Conservation (phyloP, 2,329 filamentous ascomycete genomes). For the Colletotrichum chlorophyti region DNA sequence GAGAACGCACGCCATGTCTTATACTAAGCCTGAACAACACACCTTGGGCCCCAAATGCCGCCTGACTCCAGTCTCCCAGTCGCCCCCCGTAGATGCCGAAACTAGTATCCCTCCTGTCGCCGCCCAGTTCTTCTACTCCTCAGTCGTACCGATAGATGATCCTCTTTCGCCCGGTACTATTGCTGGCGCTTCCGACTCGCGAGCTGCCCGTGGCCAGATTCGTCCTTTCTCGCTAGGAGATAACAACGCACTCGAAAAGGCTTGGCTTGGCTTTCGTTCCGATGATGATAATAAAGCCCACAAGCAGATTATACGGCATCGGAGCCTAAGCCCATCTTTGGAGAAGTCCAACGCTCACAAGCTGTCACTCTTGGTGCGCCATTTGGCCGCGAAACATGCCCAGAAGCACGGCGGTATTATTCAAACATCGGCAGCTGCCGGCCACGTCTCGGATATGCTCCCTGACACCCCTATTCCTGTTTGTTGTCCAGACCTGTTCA, state of each 20-base stretch:
- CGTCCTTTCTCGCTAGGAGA: constrained; percentile 82
- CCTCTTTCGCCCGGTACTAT: constrained; percentile 73
- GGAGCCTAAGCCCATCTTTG: constrained; percentile 40
- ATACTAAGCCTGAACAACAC: no score
- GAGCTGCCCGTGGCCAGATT: constrained; percentile 64
- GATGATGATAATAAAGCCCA: constrained; percentile 57
- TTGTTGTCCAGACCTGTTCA: constrained; percentile 56
- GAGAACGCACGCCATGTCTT: no score
- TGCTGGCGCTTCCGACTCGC: constrained; percentile 56
- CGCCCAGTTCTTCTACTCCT: constrained; percentile 86
- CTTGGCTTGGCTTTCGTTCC: constrained; percentile 71
- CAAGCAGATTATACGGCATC: constrained; percentile 41
- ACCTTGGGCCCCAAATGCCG: constrained; percentile 68
- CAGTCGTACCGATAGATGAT: constrained; percentile 84
- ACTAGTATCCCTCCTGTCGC: constrained; percentile 64
- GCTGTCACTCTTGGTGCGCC: constrained; percentile 46
- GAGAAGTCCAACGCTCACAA: constrained; percentile 44
- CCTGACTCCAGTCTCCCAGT: constrained; percentile 54
- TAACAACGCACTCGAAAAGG: constrained; percentile 79
- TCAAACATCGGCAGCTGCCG: constrained; percentile 38
- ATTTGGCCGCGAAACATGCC: constrained; percentile 53
- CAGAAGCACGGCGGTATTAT: constrained; percentile 52
- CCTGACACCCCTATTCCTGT: constrained; percentile 41
- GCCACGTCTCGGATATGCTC: constrained; percentile 36
- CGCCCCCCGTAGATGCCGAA: constrained; percentile 39